Conservation (phyloP, 192 early-diverging fungal species). For the Backusella westeae region DNA sequence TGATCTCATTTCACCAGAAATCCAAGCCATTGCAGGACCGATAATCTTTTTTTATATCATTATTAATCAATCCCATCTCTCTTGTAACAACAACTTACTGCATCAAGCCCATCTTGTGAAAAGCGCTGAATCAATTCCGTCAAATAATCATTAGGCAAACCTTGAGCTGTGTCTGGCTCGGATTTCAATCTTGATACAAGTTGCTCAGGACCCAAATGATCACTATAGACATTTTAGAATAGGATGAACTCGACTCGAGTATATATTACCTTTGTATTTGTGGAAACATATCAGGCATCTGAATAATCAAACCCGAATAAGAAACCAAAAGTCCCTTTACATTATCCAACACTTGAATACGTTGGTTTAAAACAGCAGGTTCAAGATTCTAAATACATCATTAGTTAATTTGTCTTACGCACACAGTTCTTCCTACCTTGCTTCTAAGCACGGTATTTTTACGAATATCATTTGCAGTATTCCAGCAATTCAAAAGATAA, state of each 20-base stretch:
- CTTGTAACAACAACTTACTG: slow-evolving; percentile 35
- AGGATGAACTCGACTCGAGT: too few relatives aligned
- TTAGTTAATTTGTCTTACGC: not conserved
- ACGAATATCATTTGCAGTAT: slow-evolving; percentile 45
- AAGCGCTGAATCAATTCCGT: slow-evolving; percentile 57
- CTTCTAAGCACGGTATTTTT: slow-evolving; percentile 49
- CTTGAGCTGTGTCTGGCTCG: slow-evolving; percentile 55
- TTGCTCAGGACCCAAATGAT: slow-evolving; percentile 42
- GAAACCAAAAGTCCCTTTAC: slow-evolving; percentile 68
- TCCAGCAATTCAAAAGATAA: slow-evolving; percentile 69
- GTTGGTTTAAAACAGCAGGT: slow-evolving; percentile 48
- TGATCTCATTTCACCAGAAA: slow-evolving; percentile 46
- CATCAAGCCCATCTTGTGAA: slow-evolving; percentile 60
- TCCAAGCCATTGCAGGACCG: slow-evolving; percentile 45
- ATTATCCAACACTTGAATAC: slow-evolving; percentile 57
- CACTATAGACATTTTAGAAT: not conserved
- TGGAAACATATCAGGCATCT: slow-evolving; percentile 89
- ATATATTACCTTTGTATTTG: slow-evolving; percentile 39
- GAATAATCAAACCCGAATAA: slow-evolving; percentile 81
- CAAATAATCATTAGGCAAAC: slow-evolving; percentile 65
- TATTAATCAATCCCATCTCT: not conserved
- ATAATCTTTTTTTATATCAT: slow-evolving; percentile 43
- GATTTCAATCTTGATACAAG: slow-evolving; percentile 47
- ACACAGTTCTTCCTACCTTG: slow-evolving; percentile 35
- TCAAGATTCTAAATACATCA: slow-evolving; percentile 47